Conservation (phyloP, 2,329 filamentous ascomycete species). For the Onygena corvina region DNA sequence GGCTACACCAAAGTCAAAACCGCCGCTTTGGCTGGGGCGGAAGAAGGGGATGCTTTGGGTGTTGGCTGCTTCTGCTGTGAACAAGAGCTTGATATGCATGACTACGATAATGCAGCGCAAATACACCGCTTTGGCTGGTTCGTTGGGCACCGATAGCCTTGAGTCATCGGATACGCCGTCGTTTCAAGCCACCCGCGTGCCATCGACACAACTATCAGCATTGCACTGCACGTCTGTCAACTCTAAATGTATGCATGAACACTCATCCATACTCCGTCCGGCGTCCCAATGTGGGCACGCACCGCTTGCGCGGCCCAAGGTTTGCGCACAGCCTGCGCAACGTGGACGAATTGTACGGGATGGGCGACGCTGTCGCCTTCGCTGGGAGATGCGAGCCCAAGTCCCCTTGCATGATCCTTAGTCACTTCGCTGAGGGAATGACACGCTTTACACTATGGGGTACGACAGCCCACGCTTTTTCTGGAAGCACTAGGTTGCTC, state of each 20-base stretch:
- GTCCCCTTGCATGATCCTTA: constrained; percentile 4
- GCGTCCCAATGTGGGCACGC: background rate
- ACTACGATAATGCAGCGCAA: too few species aligned
- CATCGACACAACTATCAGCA: background rate
- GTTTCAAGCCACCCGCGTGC: background rate
- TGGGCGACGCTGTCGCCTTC: background rate
- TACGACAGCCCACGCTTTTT: constrained; percentile 7
- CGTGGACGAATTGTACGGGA: constrained; percentile 6
- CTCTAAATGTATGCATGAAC: background rate
- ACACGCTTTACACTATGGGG: constrained; percentile 5
- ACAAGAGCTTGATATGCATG: too few species aligned
- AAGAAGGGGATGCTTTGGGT: too few species aligned
- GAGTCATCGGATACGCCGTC: background rate
- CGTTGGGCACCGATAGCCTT: background rate
- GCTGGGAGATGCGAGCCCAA: constrained; percentile 2
- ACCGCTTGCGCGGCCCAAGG: background rate
- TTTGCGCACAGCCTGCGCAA: constrained; percentile 6
- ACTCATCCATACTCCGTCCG: background rate
- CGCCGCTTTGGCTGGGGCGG: too few species aligned
- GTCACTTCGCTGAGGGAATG: constrained; percentile 4
- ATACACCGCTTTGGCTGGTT: constrained; percentile 3
- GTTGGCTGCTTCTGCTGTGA: too few species aligned
- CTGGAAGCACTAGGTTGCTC: constrained; percentile 4
- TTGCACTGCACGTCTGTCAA: background rate
- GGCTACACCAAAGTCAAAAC: constrained; percentile 1